Conservation (phyloP, 768 basidiomycete species). For the Boletus subcaerulescens region DNA sequence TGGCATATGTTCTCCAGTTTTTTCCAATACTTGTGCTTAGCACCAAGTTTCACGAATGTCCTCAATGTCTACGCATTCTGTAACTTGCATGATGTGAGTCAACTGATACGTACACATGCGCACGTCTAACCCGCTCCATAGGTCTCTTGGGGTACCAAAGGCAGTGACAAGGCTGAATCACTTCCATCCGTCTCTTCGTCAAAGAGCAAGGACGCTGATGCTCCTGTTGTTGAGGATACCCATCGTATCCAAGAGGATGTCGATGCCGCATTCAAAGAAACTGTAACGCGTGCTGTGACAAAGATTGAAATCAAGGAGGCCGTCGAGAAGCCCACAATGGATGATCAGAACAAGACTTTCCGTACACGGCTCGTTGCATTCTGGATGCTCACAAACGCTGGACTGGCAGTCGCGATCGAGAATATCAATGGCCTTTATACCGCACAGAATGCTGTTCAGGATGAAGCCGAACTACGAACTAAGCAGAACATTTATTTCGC, state of each 20-base stretch:
- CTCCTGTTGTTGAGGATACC: constrained; percentile 81
- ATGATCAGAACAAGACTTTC: constrained; percentile 92
- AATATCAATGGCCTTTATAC: constrained; percentile 64
- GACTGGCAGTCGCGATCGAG: constrained; percentile 69
- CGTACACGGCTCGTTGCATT: constrained; percentile 80
- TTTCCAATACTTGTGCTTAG: constrained; percentile 85
- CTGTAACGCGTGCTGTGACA: constrained; percentile 82
- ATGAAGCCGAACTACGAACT: constrained; percentile 39
- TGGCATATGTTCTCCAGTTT: constrained; percentile 98
- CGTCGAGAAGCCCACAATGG: constrained; percentile 76
- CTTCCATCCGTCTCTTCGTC: constrained; percentile 86
- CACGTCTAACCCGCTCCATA: constrained; percentile 24
- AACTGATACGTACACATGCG: neutral
- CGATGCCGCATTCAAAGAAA: constrained; percentile 88
- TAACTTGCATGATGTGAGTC: constrained; percentile 82
- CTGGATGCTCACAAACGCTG: constrained; percentile 78
- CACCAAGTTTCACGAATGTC: constrained; percentile 92
- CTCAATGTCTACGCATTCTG: constrained; percentile 97
- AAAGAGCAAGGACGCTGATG: constrained; percentile 72
- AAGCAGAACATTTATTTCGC: constrained; percentile 69
- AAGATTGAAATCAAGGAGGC: constrained; percentile 65
- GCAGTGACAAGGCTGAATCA: constrained; percentile 90
- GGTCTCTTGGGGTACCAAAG: constrained; percentile 95
- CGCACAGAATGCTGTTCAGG: constrained; percentile 34
- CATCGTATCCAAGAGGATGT: constrained; percentile 83